A percentile compares a stretch with the other conserved stretches of the same genome.
These are phyloP conservation scores for Trichosporon ovoides DNA, from an alignment of 1,284 basidiomycete species.

Conservation along the genomic window DNA sequence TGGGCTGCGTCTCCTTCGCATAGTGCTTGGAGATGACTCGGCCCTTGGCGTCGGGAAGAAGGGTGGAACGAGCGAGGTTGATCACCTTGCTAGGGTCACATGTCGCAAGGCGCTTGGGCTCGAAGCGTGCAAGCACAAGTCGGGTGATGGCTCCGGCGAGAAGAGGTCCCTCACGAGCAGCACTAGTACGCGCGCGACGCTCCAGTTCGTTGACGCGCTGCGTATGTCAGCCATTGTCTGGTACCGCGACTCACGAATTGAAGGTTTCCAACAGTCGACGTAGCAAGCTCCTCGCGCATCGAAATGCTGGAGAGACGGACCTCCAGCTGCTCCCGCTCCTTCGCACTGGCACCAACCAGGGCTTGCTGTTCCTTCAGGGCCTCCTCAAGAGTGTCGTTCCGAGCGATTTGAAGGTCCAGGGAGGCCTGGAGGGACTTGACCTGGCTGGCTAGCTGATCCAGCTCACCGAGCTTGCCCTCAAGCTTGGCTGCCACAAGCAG, in stretches of 20 bases:
- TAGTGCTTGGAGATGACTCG: not conserved
- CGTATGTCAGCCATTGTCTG: not conserved
- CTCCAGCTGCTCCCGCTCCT: constrained; percentile 4
- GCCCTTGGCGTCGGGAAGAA: not conserved
- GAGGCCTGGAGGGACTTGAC: not conserved
- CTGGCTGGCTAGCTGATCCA: not conserved
- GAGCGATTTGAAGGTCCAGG: not conserved
- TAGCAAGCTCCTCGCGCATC: not conserved
- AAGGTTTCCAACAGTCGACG: not conserved
- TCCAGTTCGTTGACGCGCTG: not conserved
- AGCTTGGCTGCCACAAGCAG: not conserved
- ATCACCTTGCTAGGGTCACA: constrained; percentile 1
- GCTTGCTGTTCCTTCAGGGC: not conserved
- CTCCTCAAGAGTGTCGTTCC: not conserved
- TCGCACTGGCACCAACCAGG: not conserved
- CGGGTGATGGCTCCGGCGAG: constrained; percentile 1
- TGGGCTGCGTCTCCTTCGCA: not conserved
- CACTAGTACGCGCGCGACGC: constrained; percentile 1
- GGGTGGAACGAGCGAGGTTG: not conserved
- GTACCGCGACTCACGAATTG: not conserved
- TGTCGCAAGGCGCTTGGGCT: not conserved
- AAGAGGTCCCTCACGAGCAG: not conserved
- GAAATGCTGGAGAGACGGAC: not conserved
- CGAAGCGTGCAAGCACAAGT: not conserved
- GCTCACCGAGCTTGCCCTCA: not conserved